These are phyloP conservation scores for Lentinula edodes DNA, from an alignment of 768 basidiomycete genomes.

Conservation along the genomic window DNA sequence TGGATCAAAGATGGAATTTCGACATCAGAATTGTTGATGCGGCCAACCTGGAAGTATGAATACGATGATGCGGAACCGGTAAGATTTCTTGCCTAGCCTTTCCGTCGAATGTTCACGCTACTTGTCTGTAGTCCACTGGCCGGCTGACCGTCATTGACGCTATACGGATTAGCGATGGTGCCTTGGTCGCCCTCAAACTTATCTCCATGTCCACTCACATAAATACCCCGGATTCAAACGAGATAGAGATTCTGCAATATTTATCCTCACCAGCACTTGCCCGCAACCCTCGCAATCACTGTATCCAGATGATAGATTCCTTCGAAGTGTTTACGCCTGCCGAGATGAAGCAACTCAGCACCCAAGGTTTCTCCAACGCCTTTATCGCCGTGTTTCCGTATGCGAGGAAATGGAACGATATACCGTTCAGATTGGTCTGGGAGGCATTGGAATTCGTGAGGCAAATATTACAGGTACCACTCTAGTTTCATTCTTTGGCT, in stretches of 20 bases:
- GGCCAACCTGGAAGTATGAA: neutral
- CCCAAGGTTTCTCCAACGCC: neutral
- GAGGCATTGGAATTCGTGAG: neutral
- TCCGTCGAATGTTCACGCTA: neutral
- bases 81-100: neutral
- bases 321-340: neutral
- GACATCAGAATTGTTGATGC: neutral
- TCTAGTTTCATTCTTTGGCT: too few species aligned
- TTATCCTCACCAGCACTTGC: neutral
- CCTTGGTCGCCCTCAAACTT: conserved; percentile 1
- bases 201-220: neutral
- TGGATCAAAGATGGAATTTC: conserved; percentile 1
- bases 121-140: neutral
- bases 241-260: neutral
- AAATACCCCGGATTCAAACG: neutral
- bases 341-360: neutral
- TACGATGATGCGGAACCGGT: neutral
- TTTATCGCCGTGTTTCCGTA: conserved; percentile 5
- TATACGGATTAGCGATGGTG: neutral
- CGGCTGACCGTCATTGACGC: neutral
- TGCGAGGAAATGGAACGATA: conserved; percentile 1
- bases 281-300: conserved; percentile 1
- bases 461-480: neutral
- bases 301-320: conserved; percentile 4
- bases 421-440: neutral